Base-by-base conservation (phyloP, 345 rosid species). In the Aethionema arabicum region DNA sequence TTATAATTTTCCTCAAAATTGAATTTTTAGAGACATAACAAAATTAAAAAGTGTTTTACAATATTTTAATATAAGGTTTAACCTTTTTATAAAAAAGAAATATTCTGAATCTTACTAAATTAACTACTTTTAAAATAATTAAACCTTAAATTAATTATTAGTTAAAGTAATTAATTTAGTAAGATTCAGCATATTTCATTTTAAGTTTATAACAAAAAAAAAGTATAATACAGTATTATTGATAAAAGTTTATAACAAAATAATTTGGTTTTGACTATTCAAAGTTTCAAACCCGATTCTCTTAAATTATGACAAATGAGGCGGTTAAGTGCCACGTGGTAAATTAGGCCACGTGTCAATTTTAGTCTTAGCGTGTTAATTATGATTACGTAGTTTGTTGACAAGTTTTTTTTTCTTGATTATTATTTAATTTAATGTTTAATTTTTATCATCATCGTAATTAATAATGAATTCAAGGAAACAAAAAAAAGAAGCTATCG, bases 331-430 rank as follows among this genome's bases (percentile, higher is more conserved):
- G 67, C 44, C 61, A 60, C 52, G 49, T 61, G 56, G 55, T 53
- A 1, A n/a, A 7, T 44, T 38, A 8, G 3, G 32, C 41, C 54
- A 69, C 73, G 67, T 69, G 73, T 69, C 73, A 61, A 31, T 4
- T 32, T 39, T 39, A 53, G 21, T 52, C 37, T 61, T 37, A 4
- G 30, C 62, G 67, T 61, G 56, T 61, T 61, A 69, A 69, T 63
- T 54, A 61, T 46, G 67, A 69, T 69, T 69, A 61, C 73, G 73
- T 61, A 46, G 10, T 61, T 45, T 53, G 50, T 61, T 69, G 73
- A 54, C 43, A 50, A 59, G 47, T 31, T 6, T 6, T 37, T 37
- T 37, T 6, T 10, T 6, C 40, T 6, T 37, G 8, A 21, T 21
- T 21, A 21, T 37, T 37, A 37, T 6, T 37, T 37, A 6, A 6